A percentile compares a stretch with the other conserved stretches of the same genome.
Evolutionary conservation across 805 yeast genomes (phyloP).

Genomic region (Pichia eremophila): DNA sequence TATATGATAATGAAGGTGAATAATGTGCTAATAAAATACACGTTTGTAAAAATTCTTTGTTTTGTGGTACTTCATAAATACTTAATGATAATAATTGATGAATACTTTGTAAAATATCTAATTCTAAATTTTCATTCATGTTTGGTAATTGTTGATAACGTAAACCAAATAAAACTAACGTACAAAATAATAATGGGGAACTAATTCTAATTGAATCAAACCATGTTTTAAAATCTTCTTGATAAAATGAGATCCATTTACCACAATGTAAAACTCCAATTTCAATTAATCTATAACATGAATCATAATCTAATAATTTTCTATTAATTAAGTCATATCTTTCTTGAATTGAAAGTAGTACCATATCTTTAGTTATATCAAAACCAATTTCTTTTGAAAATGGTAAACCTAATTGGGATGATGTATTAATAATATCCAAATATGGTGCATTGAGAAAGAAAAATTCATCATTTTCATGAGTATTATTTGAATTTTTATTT

Average conservation of each 20-base stretch:
- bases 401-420: constrained; percentile 16
- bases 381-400: constrained; percentile 20
- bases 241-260: constrained; percentile 41
- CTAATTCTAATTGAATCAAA: constrained; percentile 29
- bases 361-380: constrained; percentile 8
- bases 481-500: neutral
- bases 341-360: constrained; percentile 4
- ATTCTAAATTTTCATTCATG: constrained; percentile 12
- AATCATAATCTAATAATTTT: constrained; percentile 36
- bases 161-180: constrained; percentile 51
- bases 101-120: constrained; percentile 36
- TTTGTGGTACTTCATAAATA: constrained; percentile 32
- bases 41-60: constrained; percentile 49
- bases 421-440: constrained; percentile 15
- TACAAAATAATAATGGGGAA: constrained; percentile 51
- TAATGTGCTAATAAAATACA: constrained; percentile 52
- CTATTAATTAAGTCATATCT: constrained; percentile 19
- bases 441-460: constrained; percentile 9
- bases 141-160: constrained; percentile 28
- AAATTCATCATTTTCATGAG: constrained; percentile 9
- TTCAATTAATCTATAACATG: constrained; percentile 37
- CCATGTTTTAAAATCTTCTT: constrained; percentile 6
- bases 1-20: constrained; percentile 47
- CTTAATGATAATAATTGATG: constrained; percentile 37
- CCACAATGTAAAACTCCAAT: constrained; percentile 52